These are phyloP conservation scores for Mucor piriformis DNA, from an alignment of 371 early-diverging fungal genomes.

Conservation along the genomic window DNA sequence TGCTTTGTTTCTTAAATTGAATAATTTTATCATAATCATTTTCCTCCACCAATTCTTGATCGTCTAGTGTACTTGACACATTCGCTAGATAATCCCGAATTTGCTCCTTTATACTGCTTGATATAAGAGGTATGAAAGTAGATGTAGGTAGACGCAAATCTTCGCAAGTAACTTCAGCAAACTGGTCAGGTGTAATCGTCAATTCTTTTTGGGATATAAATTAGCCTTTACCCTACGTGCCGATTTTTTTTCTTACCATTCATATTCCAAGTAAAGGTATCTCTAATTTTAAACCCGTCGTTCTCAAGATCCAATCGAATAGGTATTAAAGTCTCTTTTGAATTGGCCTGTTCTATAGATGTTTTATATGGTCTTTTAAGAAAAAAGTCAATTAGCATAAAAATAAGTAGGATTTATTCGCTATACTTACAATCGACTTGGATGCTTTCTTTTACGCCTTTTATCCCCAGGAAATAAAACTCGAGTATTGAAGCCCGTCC, in stretches of 20 bases:
- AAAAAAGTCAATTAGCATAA: not conserved
- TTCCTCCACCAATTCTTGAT: not conserved
- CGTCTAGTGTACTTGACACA: conserved; percentile 29
- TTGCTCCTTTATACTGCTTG: conserved; percentile 73
- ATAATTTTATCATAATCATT: conserved; percentile 11
- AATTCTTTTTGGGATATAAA: conserved; percentile 4
- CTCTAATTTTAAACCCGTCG: conserved; percentile 83
- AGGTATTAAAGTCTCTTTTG: conserved; percentile 78
- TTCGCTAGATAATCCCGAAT: conserved; percentile 65
- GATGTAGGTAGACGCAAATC: conserved; percentile 72
- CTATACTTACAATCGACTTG: conserved; percentile 36
- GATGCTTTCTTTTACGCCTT: conserved; percentile 33
- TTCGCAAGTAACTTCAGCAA: conserved; percentile 81
- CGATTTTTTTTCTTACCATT: conserved; percentile 69
- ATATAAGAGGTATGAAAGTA: conserved; percentile 60
- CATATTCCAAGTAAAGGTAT: conserved; percentile 93
- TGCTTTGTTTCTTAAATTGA: conserved; percentile 6
- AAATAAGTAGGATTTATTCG: not conserved
- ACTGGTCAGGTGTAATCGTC: conserved; percentile 66
- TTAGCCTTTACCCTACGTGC: too few species aligned
- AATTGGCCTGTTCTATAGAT: conserved; percentile 61
- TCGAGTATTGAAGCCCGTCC: conserved; percentile 14
- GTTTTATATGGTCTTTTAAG: conserved; percentile 44
- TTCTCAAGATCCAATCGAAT: conserved; percentile 89
- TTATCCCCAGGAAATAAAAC: conserved; percentile 42